Evolutionary conservation across 1,284 basidiomycete species (phyloP), one percentile per base, ranked within the genome.

Genomic region (Ceratobasidium sp.): DNA sequence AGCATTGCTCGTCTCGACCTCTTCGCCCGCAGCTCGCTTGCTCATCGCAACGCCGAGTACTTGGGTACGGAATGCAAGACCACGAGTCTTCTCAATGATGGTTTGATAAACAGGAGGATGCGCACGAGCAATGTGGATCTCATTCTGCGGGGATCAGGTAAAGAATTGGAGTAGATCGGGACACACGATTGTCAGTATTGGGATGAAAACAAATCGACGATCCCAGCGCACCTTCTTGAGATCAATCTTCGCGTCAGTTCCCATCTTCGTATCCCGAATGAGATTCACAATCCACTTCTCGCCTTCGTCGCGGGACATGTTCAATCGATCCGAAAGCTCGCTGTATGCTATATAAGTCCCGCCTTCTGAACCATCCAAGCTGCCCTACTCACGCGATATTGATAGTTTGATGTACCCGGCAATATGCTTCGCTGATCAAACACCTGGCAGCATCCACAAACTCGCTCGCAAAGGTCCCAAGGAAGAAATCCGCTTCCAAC

Each of bases 251-350:
- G 96, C 96, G 82, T 99, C 95, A 2, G 94, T 92, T 29, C 94
- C 96, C 90, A 98, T 95, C 43, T 78, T 69, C 76, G 97, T 98
- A 84, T 99, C 98, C 67, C 96, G 91, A 81, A 99, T 97, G 77
- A 99, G 91, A 87, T 98, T 98, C 81, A 98, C 97, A 80, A 99
- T 97, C 97, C 97, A 99, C 84, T 98, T 98, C 84, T 99, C 97
- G 76, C 97, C 98, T 82, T 99, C 97, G 81, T 96, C 96, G 74
- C 88, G 90, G 32, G 93, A 92, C 75, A 99, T 89, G 84, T 98
- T 98, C 49, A 99, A 88, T 15, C 97, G 91, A 82, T 95, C 92
- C 19, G 96, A 97, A 43, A 99, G 89, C 82, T 98, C 96, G 78
- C 94, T 95, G 79, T 8, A 66, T 73, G 70, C 70, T 40, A 61